Base-by-base conservation (phyloP, 1,139 yeast genomes). In the Eremothecium gossypii region DNA sequence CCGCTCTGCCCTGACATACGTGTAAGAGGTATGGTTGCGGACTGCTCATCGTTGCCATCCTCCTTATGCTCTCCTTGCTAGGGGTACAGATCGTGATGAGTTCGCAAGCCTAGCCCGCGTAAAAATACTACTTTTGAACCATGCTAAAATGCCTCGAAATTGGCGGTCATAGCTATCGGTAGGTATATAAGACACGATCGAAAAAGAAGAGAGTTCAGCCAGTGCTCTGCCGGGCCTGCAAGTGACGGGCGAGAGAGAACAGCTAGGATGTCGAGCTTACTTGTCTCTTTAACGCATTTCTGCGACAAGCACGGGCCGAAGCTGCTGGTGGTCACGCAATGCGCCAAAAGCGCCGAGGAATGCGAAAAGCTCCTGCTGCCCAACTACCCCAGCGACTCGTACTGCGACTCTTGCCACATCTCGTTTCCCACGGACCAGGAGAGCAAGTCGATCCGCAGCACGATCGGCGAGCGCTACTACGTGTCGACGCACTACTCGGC, bases 301-400 rank as follows among this genome's bases (percentile, higher is more conserved):
- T 85, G 95, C 61, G 95, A 85, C 62, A 70, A 80, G 28, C 95
- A 85, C 57, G 95, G 95, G 0, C 95, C 95, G 0, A 71, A 81
- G 12, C 73, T 80, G 38, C 70, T 85, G n/a, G 63, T 81, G 54
- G 83, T 89, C 52, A 82, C 94, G 0, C 91, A 83, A 54, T 46
- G 55, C 2, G 53, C 54, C n/a, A 36, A 42, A 4, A 41, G 41
- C n/a, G 49, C 50, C 9, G 50, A 46, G 2, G 40, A 44, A 1
- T 58, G 56, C 11, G 54, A 58, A 13, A 58, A 56, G 17, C 39
- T 57, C 26, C 47, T 64, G n/a, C 52, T 63, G 39, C 55, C 57
- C 7, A 49, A 58, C 39, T 59, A 58, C 48, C 60, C 64, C 17
- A 55, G 58, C 41, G 65, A 72, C 29, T 76, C 77, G 30, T 67